Base-by-base conservation (phyloP, 768 basidiomycete species). In the Chalciporus piperatus region DNA sequence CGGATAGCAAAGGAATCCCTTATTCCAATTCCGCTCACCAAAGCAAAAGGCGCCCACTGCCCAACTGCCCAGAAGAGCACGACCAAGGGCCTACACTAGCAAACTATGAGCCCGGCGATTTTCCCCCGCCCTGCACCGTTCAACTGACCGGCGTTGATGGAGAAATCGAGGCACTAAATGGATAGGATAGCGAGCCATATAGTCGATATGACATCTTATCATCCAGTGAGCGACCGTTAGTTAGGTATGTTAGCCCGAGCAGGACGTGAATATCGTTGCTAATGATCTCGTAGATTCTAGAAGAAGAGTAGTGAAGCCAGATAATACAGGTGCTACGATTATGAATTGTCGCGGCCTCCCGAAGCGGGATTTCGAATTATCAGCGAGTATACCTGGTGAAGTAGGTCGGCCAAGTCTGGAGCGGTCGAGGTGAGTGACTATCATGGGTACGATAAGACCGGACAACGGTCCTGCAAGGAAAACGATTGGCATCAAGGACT, bases 391-490 rank as follows among this genome's bases (percentile, higher is more conserved):
- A 50, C 75, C 79, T 75, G 37, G 25, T 4, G 5, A 27, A 12
- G 6, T 9, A 28, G 23, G 30, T 30, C 19, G 33, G 35, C 57
- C 23, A 51, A 16, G 39, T 33, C 6, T 7, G 0, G 9, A 7
- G 32, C 1, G 12, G 8, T 6, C 14, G 8, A 19, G 28, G 14
- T n/a, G 5, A 13, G 53, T 47, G 64, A 54, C 90, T 59, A 96
- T 91, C 39, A 95, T 66, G 1, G 94, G 95, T 58, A 96, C 88
- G 41, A 98, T 74, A 19, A 98, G 78, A 2, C 94, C 95, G 0
- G 89, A 92, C 7, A 95, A 72, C 2, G 92, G 95, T 0, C 94
- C 95, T 2, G 95, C 95, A 41, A 96, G 77, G 66, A 98, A 94
- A 11, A 97, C 95, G 19, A 92, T 76, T 1, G 93, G 87, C 83